These are phyloP conservation scores for Cutaneotrichosporon mucoides DNA, from an alignment of 1,284 basidiomycete genomes.

Conservation along the genomic window DNA sequence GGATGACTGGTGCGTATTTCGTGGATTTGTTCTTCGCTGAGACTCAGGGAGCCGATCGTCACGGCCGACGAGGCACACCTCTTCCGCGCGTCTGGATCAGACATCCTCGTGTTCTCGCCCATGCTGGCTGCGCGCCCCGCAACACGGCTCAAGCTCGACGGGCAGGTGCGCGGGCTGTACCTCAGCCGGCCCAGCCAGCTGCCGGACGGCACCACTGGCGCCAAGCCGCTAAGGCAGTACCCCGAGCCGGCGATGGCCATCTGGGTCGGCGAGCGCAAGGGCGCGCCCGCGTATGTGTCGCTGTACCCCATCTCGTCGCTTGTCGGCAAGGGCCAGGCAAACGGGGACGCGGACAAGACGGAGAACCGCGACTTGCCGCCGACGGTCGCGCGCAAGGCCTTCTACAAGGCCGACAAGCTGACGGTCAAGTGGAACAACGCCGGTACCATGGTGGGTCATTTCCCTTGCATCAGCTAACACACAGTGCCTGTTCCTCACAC, in stretches of 20 bases:
- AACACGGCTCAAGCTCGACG: conserved; percentile 41
- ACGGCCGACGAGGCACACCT: conserved; percentile 87
- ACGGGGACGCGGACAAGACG: conserved; percentile 59
- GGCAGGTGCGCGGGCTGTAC: conserved; percentile 43
- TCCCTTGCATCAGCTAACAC: conserved; percentile 43
- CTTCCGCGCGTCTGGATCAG: conserved; percentile 58
- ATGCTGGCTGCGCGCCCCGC: conserved; percentile 33
- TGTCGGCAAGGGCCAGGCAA: conserved; percentile 35
- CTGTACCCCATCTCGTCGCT: conserved; percentile 73
- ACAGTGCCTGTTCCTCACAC: conserved; percentile 80
- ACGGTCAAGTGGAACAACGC: conserved; percentile 95
- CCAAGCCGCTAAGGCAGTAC: conserved; percentile 31
- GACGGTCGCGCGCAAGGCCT: conserved; percentile 66
- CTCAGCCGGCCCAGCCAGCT: conserved; percentile 35
- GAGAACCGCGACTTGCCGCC: conserved; percentile 42
- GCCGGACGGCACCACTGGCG: conserved; percentile 28
- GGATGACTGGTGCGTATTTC: conserved; percentile 41
- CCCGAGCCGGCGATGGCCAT: conserved; percentile 60
- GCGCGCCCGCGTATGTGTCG: conserved; percentile 84
- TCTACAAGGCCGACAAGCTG: conserved; percentile 93
- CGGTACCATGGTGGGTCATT: conserved; percentile 55
- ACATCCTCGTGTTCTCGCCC: conserved; percentile 75
- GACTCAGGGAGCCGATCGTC: conserved; percentile 69
- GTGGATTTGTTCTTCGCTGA: not conserved
- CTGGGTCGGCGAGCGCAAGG: conserved; percentile 93